Base-by-base conservation (phyloP, 2,329 filamentous ascomycete genomes). In the Calonectria honghensis region DNA sequence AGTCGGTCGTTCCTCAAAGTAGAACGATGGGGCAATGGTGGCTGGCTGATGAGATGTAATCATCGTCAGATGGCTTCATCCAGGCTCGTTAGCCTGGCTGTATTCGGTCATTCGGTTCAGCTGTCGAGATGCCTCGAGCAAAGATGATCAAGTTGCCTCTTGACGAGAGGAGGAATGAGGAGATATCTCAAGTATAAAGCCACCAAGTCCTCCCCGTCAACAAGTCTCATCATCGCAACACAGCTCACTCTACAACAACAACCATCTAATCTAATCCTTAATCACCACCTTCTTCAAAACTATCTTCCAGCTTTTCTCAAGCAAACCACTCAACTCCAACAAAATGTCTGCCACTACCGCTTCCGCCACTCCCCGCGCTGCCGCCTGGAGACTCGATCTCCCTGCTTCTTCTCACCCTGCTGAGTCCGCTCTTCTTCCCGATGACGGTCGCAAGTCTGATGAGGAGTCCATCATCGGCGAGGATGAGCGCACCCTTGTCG, bases 401-500 rank as follows among this genome's bases (percentile, higher is more conserved):
- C 71, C 75, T 10, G 39, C 27, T 3, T 54, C 61, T 20, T 64
- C 37, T 59, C 66, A 74, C 24, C 72, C 75, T 5, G 50, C 67
- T 37, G 61, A 74, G 41, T 70, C 71, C 4, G 48, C 69, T 10
- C 20, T 77, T 20, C 29, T 76, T 13, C 72, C 75, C 0, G 69
- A 74, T 52, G 74, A 76, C 66, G 74, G 75, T 16, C 59, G 70
- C 24, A 66, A 48, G 35, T 39, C 14, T 14, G 57, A 37, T 27
- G 14, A 51, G 7, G 74, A 76, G 50, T 77, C 75, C 9, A 72
- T 77, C 45, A 74, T 76, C 51, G 66, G 69, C 35, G 52, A 70
- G 35, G 75, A 77, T 32, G 35, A 66, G 48, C 72, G 75, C 16
- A 41, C 45, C 20, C 35, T 70, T 20, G 74, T 76, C 10, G 68